Conservation (phyloP, 768 basidiomycete species). For the Leccinum aurantiacum region DNA sequence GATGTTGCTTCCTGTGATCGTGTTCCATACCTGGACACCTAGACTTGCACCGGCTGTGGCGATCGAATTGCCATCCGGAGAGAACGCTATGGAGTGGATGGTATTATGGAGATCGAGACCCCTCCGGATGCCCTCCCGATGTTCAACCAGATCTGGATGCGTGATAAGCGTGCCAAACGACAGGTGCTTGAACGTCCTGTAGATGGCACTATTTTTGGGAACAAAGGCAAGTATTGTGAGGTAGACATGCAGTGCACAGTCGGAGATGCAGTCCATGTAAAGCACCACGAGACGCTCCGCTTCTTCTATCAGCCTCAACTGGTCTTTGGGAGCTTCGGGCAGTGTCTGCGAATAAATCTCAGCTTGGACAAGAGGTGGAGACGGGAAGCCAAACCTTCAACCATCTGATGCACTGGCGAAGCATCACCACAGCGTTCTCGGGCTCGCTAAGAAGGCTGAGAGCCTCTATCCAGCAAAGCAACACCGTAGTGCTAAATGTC, state of each 20-base stretch:
- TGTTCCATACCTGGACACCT: conserved; percentile 26
- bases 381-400: conserved; percentile 7
- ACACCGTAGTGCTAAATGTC: conserved; percentile 7
- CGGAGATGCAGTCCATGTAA: conserved; percentile 20
- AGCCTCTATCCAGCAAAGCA: conserved; percentile 18
- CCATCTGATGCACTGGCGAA: conserved; percentile 14
- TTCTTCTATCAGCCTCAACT: conserved; percentile 13
- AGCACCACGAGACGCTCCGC: conserved; percentile 22
- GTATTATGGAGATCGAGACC: neutral
- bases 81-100: conserved; percentile 16
- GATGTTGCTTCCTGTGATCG: conserved; percentile 19
- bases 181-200: conserved; percentile 11
- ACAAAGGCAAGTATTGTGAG: conserved; percentile 9
- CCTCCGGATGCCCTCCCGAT: neutral
- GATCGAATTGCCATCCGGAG: conserved; percentile 10
- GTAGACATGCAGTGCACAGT: conserved; percentile 23
- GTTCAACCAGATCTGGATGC: neutral
- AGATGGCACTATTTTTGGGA: conserved; percentile 1
- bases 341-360: conserved; percentile 7
- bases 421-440: conserved; percentile 17
- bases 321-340: conserved; percentile 6
- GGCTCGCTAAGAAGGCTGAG: conserved; percentile 14
- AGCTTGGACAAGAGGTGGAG: neutral
- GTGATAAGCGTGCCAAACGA: neutral
- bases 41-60: conserved; percentile 17